Percentiles rank a stretch among this genome's conserved stretches.
phyloP scores from a whole-genome alignment of 1,284 basidiomycete species.

The Albatrellus sp. region DNA sequence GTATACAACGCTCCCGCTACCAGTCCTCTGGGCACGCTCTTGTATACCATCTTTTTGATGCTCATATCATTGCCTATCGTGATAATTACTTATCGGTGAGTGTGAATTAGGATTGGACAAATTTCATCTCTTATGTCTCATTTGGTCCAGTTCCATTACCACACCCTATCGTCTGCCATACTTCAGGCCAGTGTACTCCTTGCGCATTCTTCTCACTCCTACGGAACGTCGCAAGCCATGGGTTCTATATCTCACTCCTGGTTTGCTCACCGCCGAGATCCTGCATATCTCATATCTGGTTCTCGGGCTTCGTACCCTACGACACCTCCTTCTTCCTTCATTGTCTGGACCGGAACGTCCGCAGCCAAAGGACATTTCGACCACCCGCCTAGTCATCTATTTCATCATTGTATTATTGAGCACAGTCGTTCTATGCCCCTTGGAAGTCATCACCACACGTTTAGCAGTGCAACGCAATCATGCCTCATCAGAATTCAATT shows the following conservation, averaged over 20 bases:
- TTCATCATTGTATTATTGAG: conserved; percentile 46
- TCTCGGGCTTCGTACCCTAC: conserved; percentile 54
- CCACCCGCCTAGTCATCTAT: conserved; percentile 45
- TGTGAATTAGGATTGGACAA: background rate
- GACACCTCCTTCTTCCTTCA: conserved; percentile 54
- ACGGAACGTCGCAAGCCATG: conserved; percentile 74
- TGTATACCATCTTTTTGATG: conserved; percentile 55
- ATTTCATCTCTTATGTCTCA: background rate
- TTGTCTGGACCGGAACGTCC: conserved; percentile 18
- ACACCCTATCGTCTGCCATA: conserved; percentile 76
- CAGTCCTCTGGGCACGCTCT: conserved; percentile 48
- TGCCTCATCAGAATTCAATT: conserved; percentile 57
- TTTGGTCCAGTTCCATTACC: conserved; percentile 56
- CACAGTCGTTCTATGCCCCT: conserved; percentile 58
- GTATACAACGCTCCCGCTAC: conserved; percentile 62
- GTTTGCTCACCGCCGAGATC: conserved; percentile 60
- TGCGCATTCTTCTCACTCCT: conserved; percentile 69
- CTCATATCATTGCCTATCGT: conserved; percentile 71
- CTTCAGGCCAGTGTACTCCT: conserved; percentile 44
- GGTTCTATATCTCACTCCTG: conserved; percentile 76
- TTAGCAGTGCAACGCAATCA: conserved; percentile 80
- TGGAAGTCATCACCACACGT: conserved; percentile 75
- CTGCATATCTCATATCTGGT: conserved; percentile 58
- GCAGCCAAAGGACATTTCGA: conserved; percentile 26
- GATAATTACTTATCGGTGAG: conserved; percentile 70